Conservation (phyloP, 495 filamentous ascomycete species). For the Cairneyella variabilis region DNA sequence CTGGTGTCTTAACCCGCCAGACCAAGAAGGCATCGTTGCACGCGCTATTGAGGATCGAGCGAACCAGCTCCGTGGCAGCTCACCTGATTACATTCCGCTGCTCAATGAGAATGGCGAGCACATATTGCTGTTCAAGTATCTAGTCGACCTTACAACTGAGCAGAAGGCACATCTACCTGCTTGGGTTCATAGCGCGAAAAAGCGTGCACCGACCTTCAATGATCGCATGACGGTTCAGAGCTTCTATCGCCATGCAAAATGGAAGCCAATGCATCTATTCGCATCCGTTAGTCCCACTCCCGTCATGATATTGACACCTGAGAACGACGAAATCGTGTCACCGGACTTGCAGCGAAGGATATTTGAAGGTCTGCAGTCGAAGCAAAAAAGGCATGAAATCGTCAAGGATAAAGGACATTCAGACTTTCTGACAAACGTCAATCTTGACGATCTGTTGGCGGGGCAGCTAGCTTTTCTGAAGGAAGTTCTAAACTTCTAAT, state of each 20-base stretch:
- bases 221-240: constrained; percentile 13
- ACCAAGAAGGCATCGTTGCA: constrained; percentile 11
- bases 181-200: background rate
- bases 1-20: background rate
- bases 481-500: too few relatives aligned
- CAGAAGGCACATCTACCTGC: too few relatives aligned
- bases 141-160: background rate
- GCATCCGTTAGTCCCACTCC: background rate
- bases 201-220: background rate
- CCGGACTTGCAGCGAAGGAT: constrained; percentile 20
- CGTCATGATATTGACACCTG: constrained; percentile 12
- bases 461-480: too few relatives aligned
- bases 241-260: constrained; percentile 25
- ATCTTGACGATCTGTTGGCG: too few relatives aligned
- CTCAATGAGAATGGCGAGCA: background rate
- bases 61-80: constrained; percentile 22
- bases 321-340: constrained; percentile 24
- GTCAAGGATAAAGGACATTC: constrained; percentile 26
- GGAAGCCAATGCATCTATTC: constrained; percentile 13
- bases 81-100: constrained; percentile 15
- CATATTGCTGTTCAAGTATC: background rate
- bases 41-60: constrained; percentile 28
- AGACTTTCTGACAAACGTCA: constrained; percentile 18
- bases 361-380: constrained; percentile 4
- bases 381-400: constrained; percentile 19